Percentiles rank a stretch among this genome's conserved stretches.
phyloP scores from a whole-genome alignment of 768 basidiomycete species.

The Daedaleopsis nitida region DNA sequence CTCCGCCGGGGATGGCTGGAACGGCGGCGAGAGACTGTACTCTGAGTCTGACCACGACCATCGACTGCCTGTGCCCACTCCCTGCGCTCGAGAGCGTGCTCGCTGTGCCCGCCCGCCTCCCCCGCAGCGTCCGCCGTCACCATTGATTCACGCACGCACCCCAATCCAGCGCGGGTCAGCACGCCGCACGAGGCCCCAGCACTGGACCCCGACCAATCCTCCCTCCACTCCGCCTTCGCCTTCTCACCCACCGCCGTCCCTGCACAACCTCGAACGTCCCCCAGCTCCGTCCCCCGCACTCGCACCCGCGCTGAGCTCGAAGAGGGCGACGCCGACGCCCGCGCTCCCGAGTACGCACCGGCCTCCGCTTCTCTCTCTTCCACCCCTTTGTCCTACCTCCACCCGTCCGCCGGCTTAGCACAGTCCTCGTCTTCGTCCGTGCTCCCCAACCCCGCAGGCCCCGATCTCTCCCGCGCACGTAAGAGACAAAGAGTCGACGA shows the following conservation, averaged over 20 bases:
- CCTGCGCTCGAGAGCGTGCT: constrained; percentile 10
- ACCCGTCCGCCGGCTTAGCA: constrained; percentile 24
- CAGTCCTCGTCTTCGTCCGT: constrained; percentile 13
- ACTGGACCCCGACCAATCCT: constrained; percentile 36
- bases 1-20: constrained; percentile 1
- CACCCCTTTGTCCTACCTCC: constrained; percentile 29
- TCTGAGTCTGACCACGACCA: constrained; percentile 13
- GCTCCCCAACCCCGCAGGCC: constrained; percentile 14
- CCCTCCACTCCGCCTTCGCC: constrained; percentile 2
- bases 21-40: constrained; percentile 1
- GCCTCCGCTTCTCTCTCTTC: constrained; percentile 25
- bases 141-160: constrained; percentile 71
- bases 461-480: constrained; percentile 26
- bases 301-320: constrained; percentile 66
- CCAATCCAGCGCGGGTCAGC: constrained; percentile 55
- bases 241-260: constrained; percentile 10
- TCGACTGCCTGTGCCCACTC: constrained; percentile 8
- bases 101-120: constrained; percentile 11
- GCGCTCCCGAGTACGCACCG: constrained; percentile 16
- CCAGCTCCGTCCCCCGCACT: constrained; percentile 59
- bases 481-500: constrained; percentile 32
- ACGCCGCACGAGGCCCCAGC: constrained; percentile 44
- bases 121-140: constrained; percentile 35
- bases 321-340: constrained; percentile 37
- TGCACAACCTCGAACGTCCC: constrained; percentile 4